These are phyloP conservation scores for Fusarium chlamydosporum DNA, from an alignment of 2,329 filamentous ascomycete genomes.

Conservation along the genomic window DNA sequence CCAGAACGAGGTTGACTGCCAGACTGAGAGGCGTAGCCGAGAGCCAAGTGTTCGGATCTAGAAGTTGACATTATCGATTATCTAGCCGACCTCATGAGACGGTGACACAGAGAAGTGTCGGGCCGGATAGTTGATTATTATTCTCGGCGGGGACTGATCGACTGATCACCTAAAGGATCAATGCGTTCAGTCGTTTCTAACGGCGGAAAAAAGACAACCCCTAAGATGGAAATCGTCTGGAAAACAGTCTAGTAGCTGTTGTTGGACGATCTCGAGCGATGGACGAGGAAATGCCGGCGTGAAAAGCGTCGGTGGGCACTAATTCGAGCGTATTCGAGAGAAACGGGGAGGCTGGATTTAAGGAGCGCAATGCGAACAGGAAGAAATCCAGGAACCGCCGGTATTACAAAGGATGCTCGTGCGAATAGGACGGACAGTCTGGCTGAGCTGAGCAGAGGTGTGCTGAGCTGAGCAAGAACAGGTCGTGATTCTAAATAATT, in stretches of 20 bases:
- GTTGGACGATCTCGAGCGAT: constrained; percentile 31
- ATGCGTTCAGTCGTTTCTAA: constrained; percentile 39
- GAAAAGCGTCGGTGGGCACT: constrained; percentile 27
- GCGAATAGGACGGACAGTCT: constrained; percentile 44
- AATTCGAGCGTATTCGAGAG: constrained; percentile 45
- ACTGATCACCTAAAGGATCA: constrained; percentile 37
- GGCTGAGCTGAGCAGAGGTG: constrained; percentile 27
- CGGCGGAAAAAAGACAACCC: constrained; percentile 34
- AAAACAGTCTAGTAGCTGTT: constrained; percentile 39
- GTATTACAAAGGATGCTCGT: constrained; percentile 56
- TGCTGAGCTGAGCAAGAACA: constrained; percentile 13
- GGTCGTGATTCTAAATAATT: constrained; percentile 39
- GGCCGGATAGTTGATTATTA: constrained; percentile 51
- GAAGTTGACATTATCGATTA: constrained; percentile 96
- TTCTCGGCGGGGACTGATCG: constrained; percentile 41
- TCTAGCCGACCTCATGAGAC: constrained; percentile 65
- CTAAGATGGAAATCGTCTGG: constrained; percentile 23
- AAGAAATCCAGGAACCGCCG: constrained; percentile 52
- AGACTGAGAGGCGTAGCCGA: constrained; percentile 82
- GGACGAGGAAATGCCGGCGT: constrained; percentile 37
- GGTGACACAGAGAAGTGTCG: constrained; percentile 47
- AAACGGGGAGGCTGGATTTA: constrained; percentile 45
- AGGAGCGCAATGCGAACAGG: constrained; percentile 51
- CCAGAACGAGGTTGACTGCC: constrained; percentile 79
- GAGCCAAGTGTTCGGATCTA: constrained; percentile 87